phyloP scores from a whole-genome alignment of 108 stramenopile genomes.

The Hondaea fermentalgiana region DNA sequence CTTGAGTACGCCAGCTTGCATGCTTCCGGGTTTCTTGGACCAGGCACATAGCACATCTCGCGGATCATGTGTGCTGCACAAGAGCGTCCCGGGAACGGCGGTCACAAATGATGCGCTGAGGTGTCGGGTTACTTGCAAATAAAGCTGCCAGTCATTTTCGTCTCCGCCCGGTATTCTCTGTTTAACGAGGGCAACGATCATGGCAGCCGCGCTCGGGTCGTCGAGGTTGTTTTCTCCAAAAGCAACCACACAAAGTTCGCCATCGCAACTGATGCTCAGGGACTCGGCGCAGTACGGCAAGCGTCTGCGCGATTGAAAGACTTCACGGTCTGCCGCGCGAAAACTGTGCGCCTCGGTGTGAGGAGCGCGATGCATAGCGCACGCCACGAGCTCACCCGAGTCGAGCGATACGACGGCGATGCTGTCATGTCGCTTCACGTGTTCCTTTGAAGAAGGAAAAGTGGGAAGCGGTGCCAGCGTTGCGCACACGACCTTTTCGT shows the following conservation, averaged over 20 bases:
- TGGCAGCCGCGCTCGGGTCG: not conserved
- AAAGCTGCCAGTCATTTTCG: not conserved
- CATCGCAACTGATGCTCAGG: not conserved
- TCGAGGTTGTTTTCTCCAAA: not conserved
- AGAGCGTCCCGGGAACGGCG: not conserved
- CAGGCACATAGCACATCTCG: not conserved
- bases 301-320: not conserved
- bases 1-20: not conserved
- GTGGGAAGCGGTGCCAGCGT: not conserved
- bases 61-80: not conserved
- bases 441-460: not conserved
- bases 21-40: not conserved
- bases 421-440: not conserved
- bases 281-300: not conserved
- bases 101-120: not conserved
- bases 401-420: not conserved
- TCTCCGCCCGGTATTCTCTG: not conserved
- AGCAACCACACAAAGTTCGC: not conserved
- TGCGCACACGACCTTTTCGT: too few relatives aligned
- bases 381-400: not conserved
- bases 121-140: not conserved
- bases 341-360: not conserved
- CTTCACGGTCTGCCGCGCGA: not conserved
- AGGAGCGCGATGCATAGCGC: not conserved
- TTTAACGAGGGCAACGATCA: not conserved